Evolutionary conservation across 495 filamentous ascomycete species (phyloP).

Genomic region (Penicillium argentinense): DNA sequence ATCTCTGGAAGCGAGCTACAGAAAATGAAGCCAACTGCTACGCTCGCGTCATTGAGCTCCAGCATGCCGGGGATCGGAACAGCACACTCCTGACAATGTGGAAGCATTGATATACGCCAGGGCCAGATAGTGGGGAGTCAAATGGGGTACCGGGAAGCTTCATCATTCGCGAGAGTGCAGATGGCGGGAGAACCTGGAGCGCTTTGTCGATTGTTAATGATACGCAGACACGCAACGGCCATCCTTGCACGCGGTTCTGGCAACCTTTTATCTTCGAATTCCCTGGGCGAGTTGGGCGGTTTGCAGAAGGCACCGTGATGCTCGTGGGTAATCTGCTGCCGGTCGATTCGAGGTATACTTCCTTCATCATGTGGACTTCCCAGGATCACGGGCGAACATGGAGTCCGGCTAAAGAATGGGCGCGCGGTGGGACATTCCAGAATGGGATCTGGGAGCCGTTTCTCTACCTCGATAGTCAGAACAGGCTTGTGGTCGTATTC

Average conservation of each 20-base stretch:
- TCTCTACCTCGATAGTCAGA: background rate
- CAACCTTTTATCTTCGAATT: slow-evolving; percentile 8
- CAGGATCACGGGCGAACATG: slow-evolving; percentile 1
- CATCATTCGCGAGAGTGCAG: slow-evolving; percentile 3
- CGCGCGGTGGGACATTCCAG: background rate
- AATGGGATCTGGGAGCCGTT: slow-evolving; percentile 2
- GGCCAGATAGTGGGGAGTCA: background rate
- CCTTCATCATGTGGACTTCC: background rate
- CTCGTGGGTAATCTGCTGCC: background rate
- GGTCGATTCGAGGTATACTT: background rate
- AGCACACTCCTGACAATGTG: slow-evolving; percentile 4
- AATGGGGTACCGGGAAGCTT: background rate
- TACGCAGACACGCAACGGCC: background rate
- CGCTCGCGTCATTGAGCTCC: slow-evolving; percentile 2
- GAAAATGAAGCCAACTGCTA: slow-evolving; percentile 2
- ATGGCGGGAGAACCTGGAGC: background rate
- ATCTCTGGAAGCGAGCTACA: background rate
- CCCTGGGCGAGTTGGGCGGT: background rate
- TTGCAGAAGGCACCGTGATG: background rate
- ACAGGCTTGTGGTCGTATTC: background rate
- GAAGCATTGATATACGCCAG: slow-evolving; percentile 5
- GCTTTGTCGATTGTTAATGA: background rate
- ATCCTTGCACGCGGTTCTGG: slow-evolving; percentile 2
- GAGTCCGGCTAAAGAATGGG: background rate
- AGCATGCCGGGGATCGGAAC: slow-evolving; percentile 2